A percentile compares a stretch with the other conserved stretches of the same genome.
phyloP scores from a whole-genome alignment of 2,329 filamentous ascomycete species.

The Hymenoscyphus scutula region DNA sequence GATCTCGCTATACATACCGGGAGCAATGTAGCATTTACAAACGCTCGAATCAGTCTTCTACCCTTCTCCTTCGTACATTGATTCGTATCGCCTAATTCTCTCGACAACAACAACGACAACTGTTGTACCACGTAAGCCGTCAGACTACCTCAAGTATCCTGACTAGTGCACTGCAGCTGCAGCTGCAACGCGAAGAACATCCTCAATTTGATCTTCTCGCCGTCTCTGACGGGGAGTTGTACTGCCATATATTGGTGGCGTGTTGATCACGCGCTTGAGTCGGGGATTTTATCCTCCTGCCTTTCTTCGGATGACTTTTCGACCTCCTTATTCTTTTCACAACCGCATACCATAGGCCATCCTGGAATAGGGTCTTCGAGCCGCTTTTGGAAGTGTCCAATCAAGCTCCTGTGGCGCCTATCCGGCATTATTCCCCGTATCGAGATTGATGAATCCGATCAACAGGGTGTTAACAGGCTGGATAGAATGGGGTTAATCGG shows the following conservation, averaged over 20 bases:
- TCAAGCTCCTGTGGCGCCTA: background rate
- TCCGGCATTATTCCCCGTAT: background rate
- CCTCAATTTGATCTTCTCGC: background rate
- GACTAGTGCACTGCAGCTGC: slow-evolving; percentile 10
- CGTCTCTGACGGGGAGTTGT: background rate
- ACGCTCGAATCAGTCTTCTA: background rate
- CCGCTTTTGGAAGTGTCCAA: background rate
- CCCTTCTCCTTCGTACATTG: too few relatives aligned
- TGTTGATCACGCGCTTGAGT: slow-evolving; percentile 10
- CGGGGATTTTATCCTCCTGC: slow-evolving; percentile 1
- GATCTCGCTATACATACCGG: background rate
- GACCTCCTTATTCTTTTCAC: background rate
- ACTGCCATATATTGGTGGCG: slow-evolving; percentile 15
- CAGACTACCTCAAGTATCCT: background rate
- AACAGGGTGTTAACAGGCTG: background rate
- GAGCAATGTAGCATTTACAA: background rate
- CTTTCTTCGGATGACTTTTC: background rate
- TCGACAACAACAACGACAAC: background rate
- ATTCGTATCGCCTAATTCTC: too few relatives aligned
- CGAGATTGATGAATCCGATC: slow-evolving; percentile 3
- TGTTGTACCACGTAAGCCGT: background rate
- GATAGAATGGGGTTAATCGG: background rate
- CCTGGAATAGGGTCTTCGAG: background rate
- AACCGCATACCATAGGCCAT: background rate
- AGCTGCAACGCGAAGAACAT: slow-evolving; percentile 10